Base-by-base conservation (phyloP, 1,284 basidiomycete species). In the Leccinum huronense region DNA sequence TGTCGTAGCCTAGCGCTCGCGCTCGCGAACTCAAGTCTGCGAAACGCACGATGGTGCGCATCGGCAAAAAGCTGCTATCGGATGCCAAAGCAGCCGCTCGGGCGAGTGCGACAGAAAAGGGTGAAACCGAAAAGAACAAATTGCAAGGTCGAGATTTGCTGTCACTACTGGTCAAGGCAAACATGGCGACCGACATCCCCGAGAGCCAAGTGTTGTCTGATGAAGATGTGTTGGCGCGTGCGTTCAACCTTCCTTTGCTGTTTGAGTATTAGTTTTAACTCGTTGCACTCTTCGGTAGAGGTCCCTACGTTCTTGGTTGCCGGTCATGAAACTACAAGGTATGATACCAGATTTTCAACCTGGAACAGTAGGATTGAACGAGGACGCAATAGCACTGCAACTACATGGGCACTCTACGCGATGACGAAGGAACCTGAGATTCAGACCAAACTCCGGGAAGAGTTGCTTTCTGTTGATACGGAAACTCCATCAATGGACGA, bases 241-340 rank as follows among this genome's bases (percentile, higher is more conserved):
- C 40, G 57, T 58, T 51, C n/a, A 16, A 19, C n/a, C 3, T 8
- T 30, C n/a, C 7, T 1, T 34, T 19, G 13, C 27, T 23, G 3
- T 13, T 31, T 14, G 27, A 38, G 16, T 8, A 27, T 19, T 48
- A 57, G 19, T 30, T 6, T 4, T 38, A 33, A 48, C 11, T 13
- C 13, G 7, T 38, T 16, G 8, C 16, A 30, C 13, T 10, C 11
- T 51, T 31, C 5, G 51, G 40, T 66, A 79, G 79, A 80, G 74
- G 72, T 80, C n/a, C 72, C 67, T 13, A 70, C 69, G 4, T 67
- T 61, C 56, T 60, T 89, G 6, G 77, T 85, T 13, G 86, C 87
- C 8, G 92, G 93, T 0, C 89, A 93, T 74, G 92, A 94, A 73
- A 94, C 93, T 45, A 59, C 58, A 30, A 59, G 58, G 58, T 23